Percentiles rank a stretch among this genome's conserved stretches.
These are phyloP conservation scores for Raphanus hybrid DNA, from an alignment of 441 rosid species.

Conservation along the genomic window DNA sequence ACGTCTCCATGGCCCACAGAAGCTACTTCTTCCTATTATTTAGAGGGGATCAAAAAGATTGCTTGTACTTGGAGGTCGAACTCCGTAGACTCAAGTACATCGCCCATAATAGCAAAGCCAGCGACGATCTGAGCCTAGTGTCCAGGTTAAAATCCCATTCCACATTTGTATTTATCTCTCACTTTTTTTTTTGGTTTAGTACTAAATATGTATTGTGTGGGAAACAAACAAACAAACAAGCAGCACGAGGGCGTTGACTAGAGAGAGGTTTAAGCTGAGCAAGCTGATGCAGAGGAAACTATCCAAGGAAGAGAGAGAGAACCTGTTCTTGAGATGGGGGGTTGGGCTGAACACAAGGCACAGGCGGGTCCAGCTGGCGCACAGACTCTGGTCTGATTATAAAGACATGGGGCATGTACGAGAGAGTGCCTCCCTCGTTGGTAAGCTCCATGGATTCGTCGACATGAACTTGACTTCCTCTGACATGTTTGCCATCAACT, in stretches of 20 bases:
- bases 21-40: slow-evolving; percentile 80
- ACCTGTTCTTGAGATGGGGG: slow-evolving; percentile 67
- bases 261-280: slow-evolving; percentile 75
- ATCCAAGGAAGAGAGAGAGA: slow-evolving; percentile 57
- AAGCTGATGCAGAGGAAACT: slow-evolving; percentile 63
- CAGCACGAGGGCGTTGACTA: slow-evolving; percentile 66
- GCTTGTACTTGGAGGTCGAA: slow-evolving; percentile 85
- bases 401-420: slow-evolving; percentile 61
- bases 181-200: background rate
- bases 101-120: slow-evolving; percentile 45
- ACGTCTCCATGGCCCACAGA: slow-evolving; percentile 73
- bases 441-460: slow-evolving; percentile 65
- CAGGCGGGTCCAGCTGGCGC: slow-evolving; percentile 66
- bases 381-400: slow-evolving; percentile 63
- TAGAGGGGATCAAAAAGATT: slow-evolving; percentile 72
- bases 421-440: slow-evolving; percentile 72
- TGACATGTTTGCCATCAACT: slow-evolving; percentile 76
- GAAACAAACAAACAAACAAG: slow-evolving; percentile 22
- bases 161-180: background rate
- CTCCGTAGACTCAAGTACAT: slow-evolving; percentile 66
- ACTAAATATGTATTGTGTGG: background rate
- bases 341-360: slow-evolving; percentile 55
- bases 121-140: slow-evolving; percentile 42
- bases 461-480: slow-evolving; percentile 60
- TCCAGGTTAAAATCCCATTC: slow-evolving; percentile 53